A percentile compares a stretch with the other conserved stretches of the same genome.
Conservation (phyloP, 805 yeast genomes). For the Candida saitoana region DNA sequence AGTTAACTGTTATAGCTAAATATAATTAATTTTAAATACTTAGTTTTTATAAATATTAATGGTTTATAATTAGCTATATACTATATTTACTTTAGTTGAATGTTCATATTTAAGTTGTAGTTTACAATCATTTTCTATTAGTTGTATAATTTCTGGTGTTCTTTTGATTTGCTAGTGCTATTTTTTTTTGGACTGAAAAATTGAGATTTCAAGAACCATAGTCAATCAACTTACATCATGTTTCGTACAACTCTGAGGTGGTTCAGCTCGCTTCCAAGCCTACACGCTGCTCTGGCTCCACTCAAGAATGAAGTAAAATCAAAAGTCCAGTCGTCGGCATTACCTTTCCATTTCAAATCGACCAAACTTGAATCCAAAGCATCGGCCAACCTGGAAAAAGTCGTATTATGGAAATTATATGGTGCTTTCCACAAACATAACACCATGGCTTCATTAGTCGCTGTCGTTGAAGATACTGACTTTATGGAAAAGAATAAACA, state of each 20-base stretch:
- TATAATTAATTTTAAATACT: too few species aligned
- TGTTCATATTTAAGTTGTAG: too few species aligned
- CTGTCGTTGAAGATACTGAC: constrained; percentile 62
- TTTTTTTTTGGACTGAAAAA: neutral
- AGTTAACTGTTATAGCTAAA: too few species aligned
- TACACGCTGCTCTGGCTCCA: neutral
- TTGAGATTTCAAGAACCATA: neutral
- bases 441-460: constrained; percentile 71
- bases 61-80: too few species aligned
- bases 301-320: neutral
- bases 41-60: too few species aligned
- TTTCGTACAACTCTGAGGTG: neutral
- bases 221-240: neutral
- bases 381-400: constrained; percentile 19
- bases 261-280: neutral
- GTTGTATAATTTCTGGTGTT: too few species aligned
- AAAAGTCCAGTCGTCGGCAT: neutral
- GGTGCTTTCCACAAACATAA: constrained; percentile 79
- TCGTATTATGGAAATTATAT: constrained; percentile 68
- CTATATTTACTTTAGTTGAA: too few species aligned
- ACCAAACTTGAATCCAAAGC: neutral
- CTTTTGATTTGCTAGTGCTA: too few species aligned
- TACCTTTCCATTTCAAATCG: neutral
- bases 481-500: constrained; percentile 53
- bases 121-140: too few species aligned